Evolutionary conservation across 805 yeast genomes (phyloP), one percentile per base, ranked within the genome.

Genomic region (Cyberlindnera subsufficiens): DNA sequence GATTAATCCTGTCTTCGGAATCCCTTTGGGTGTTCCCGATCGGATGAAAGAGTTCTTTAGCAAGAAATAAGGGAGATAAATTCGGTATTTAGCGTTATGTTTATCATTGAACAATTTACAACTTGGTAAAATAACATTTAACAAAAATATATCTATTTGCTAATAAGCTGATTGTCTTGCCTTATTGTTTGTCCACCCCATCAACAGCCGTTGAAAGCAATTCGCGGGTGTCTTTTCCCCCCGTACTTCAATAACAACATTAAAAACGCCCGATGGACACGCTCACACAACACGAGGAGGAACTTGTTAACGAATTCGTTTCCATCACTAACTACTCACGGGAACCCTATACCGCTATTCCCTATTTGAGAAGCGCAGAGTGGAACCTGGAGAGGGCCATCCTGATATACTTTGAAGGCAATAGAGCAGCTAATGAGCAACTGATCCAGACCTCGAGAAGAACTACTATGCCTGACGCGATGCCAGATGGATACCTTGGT

Each of bases 1-100:
- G 0, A 50, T 80, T 14, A 77, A 81, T 45, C 85, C 87, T 1
- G 62, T 81, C 0, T 80, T 78, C 52, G 83, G 82, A 0, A 51
- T 81, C 13, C 85, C 86, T 8, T 39, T 50, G 40, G 75, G 64
- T 1, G 51, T 51, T 33, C 71, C 75, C 2, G 65, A 66, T 40
- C 51, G 42, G 35, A 45, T 48, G 52, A 48, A 39, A 32, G 25
- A 30, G n/a, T 44, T 20, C 40, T 47, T 43, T 33, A 34, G 17
- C 6, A 11, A 9, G 27, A 22, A 22, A 22, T 22, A 22, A 22
- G 11, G 4, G 27, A 22, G 27, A 6, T 22, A 3, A 22, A 22
- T 22, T 6, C 27, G 10, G 27, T 8, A 22, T 22, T 22, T 22
- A 22, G 27, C 10, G 10, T 22, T 22, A 10, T 22, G 10, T 22